Evolutionary conservation across 805 yeast genomes (phyloP).

Genomic region (Brettanomyces custersianus): DNA sequence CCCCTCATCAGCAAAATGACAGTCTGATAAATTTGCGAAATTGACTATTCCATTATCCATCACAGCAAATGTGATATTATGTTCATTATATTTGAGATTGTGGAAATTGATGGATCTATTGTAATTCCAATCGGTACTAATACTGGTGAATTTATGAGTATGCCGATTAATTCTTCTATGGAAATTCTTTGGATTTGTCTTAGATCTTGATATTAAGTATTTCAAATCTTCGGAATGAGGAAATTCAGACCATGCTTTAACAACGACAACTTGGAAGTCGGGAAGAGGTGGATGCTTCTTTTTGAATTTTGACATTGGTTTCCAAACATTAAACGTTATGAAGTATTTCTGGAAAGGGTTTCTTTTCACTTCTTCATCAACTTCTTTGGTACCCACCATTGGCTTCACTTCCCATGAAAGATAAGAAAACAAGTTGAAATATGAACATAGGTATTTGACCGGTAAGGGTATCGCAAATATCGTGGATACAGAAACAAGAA

Average conservation of each 20-base stretch:
- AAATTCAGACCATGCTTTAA: conserved; percentile 37
- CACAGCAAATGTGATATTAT: conserved; percentile 47
- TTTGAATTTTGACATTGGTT: conserved; percentile 63
- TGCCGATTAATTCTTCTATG: neutral
- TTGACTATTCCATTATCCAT: conserved; percentile 71
- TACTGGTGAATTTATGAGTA: neutral
- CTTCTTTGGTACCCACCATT: neutral
- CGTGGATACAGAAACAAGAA: conserved; percentile 1
- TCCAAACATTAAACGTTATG: conserved; percentile 69
- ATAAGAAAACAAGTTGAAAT: conserved; percentile 11
- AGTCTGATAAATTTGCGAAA: conserved; percentile 45
- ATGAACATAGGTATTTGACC: conserved; percentile 7
- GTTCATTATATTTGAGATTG: conserved; percentile 6
- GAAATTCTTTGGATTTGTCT: conserved; percentile 7
- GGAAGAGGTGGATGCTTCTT: conserved; percentile 65
- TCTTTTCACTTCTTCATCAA: conserved; percentile 4
- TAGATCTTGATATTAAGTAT: conserved; percentile 23
- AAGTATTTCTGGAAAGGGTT: conserved; percentile 17
- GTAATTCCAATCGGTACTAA: conserved; percentile 7
- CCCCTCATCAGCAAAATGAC: conserved; percentile 32
- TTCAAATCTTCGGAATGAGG: conserved; percentile 39
- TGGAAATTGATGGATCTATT: conserved; percentile 7
- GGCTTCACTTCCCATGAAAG: conserved; percentile 8
- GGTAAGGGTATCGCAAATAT: conserved; percentile 8
- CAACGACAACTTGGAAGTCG: conserved; percentile 62